Evolutionary conservation across 2,329 filamentous ascomycete genomes (phyloP), one percentile per base, ranked within the genome.

Genomic region (Parascedosporium putredinis): DNA sequence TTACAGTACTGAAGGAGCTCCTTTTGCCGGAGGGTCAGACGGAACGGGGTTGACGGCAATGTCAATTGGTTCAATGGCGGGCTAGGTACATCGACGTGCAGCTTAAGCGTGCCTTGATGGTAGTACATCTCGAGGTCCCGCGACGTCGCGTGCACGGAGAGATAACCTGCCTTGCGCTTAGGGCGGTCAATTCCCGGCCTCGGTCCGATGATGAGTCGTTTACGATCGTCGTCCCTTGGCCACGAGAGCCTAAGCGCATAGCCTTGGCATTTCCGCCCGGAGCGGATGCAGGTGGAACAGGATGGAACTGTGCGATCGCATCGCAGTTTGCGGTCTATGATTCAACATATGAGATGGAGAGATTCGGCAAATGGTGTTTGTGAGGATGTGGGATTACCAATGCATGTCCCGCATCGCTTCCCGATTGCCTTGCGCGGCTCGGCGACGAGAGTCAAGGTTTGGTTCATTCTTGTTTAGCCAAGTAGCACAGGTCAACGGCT

Each of bases 181-280:
- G 20, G 14, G 29, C 8, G n/a, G 14, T 18, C 9, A 24, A 5
- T 8, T 18, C 12, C 9, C 3, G 10, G 24, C 16, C 4, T 7
- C 5, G 12, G 43, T 34, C 18, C 50, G 3, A 55, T 52, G 3
- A 60, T 53, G 2, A 58, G 51, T 24, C 60, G 60, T 45, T 48
- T 57, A 38, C 53, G 53, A 46, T 64, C 57, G 29, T 49, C 47
- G 22, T 53, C 52, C 33, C 54, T 54, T 2, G 61, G 61, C 61
- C 61, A 64, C 5, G 61, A 64, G 7, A 64, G 50, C 4, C 60
- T 58, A 10, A 58, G 64, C 18, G 14, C 22, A n/a, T 44, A 44
- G 3, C 40, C 40, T 14, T 23, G 16, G 22, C 42, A 44, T 20
- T 12, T n/a, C 6, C 22, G 42, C 18, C 24, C 24, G 6, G 22